These are phyloP conservation scores for Trichoderma arundinaceum DNA, from an alignment of 2,329 filamentous ascomycete genomes.

Conservation along the genomic window DNA sequence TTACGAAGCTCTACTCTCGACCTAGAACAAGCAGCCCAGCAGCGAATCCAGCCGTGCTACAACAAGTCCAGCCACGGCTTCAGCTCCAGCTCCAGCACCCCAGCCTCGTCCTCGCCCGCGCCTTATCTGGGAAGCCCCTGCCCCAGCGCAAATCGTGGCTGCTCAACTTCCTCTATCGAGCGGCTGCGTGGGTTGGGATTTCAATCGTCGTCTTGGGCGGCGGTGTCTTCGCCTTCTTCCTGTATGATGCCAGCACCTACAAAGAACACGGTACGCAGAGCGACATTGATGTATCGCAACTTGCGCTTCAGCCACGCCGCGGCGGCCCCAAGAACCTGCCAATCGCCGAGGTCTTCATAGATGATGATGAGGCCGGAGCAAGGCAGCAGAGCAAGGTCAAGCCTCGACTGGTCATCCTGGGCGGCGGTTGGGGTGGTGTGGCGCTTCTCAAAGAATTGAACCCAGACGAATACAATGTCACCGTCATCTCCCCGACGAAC, in stretches of 20 bases:
- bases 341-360: slow-evolving; percentile 84
- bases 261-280: slow-evolving; percentile 67
- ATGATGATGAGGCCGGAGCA: slow-evolving; percentile 80
- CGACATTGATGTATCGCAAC: slow-evolving; percentile 83
- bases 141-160: slow-evolving; percentile 55
- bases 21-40: slow-evolving; percentile 22
- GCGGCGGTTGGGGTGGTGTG: slow-evolving; percentile 94
- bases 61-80: not conserved
- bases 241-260: slow-evolving; percentile 94
- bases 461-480: slow-evolving; percentile 92
- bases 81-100: slow-evolving; percentile 1
- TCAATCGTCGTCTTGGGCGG: slow-evolving; percentile 73
- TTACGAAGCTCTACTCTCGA: slow-evolving; percentile 35
- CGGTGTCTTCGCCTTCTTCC: slow-evolving; percentile 81
- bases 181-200: slow-evolving; percentile 68
- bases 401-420: slow-evolving; percentile 88
- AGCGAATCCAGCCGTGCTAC: slow-evolving; percentile 21
- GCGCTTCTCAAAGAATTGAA: slow-evolving; percentile 88
- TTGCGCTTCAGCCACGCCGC: slow-evolving; percentile 78
- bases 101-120: slow-evolving; percentile 42
- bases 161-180: slow-evolving; percentile 68
- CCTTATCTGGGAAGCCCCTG: slow-evolving; percentile 59
- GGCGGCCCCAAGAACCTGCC: slow-evolving; percentile 96
- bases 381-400: slow-evolving; percentile 80
- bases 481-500: slow-evolving; percentile 90